These are phyloP conservation scores for Neotropicomus parvogracilis DNA, from an alignment of 1,284 basidiomycete genomes.

Conservation along the genomic window DNA sequence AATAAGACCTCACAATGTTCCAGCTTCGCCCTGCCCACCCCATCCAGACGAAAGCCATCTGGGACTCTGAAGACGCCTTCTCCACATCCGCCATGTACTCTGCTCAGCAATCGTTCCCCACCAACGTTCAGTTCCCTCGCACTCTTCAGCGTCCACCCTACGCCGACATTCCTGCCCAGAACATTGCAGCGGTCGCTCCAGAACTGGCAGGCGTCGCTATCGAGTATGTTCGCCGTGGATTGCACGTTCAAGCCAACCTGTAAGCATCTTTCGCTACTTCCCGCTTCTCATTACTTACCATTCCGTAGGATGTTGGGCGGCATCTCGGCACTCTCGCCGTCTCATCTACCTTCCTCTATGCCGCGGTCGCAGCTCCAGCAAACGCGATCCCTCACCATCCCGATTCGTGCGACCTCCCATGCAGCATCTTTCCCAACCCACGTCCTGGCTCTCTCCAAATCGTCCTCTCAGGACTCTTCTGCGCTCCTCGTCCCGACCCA, in stretches of 20 bases:
- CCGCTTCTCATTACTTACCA: constrained; percentile 5
- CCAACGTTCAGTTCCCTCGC: constrained; percentile 53
- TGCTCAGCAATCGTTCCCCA: constrained; percentile 31
- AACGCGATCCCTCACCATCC: constrained; percentile 42
- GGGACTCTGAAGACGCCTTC: constrained; percentile 32
- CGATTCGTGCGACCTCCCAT: constrained; percentile 37
- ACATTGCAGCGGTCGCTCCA: constrained; percentile 51
- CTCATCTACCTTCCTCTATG: constrained; percentile 48
- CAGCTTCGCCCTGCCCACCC: constrained; percentile 35
- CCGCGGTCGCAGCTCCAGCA: constrained; percentile 46
- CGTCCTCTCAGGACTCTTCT: constrained; percentile 37
- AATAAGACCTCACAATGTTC: constrained; percentile 27
- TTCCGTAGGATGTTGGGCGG: constrained; percentile 49
- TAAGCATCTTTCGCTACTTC: constrained; percentile 33
- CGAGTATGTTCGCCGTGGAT: constrained; percentile 56
- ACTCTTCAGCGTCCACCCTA: constrained; percentile 54
- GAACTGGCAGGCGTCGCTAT: constrained; percentile 54
- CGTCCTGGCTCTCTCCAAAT: constrained; percentile 49
- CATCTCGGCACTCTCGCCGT: constrained; percentile 44
- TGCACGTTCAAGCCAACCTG: constrained; percentile 49
- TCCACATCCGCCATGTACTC: constrained; percentile 28
- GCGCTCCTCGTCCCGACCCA: constrained; percentile 52
- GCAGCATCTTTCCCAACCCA: constrained; percentile 51
- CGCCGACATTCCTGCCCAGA: constrained; percentile 48
- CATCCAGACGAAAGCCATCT: constrained; percentile 35